Evolutionary conservation across 306 rosid species (phyloP).

Genomic region (Vicia villosa): DNA sequence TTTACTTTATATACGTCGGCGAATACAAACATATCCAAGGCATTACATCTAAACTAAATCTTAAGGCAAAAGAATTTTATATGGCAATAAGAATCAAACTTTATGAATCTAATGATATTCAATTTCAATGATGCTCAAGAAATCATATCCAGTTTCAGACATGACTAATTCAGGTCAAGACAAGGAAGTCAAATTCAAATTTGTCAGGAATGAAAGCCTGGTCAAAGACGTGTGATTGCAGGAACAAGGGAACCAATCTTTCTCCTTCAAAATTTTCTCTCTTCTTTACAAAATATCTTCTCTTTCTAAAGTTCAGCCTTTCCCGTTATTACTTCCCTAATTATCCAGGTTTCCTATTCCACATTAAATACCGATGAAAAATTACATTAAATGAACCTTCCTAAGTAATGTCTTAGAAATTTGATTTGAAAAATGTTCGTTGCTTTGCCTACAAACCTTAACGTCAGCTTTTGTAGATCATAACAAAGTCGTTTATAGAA

Average conservation of each 20-base stretch:
- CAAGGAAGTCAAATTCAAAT: conserved; percentile 19
- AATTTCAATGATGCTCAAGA: background rate
- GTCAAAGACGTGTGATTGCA: conserved; percentile 9
- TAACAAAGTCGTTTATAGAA: conserved; percentile 4
- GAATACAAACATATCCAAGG: conserved; percentile 3
- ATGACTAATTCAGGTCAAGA: conserved; percentile 16
- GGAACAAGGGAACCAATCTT: background rate
- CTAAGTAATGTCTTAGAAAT: background rate
- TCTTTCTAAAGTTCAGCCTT: background rate
- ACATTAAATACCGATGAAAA: conserved; percentile 15
- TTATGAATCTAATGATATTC: background rate
- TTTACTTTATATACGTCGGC: background rate
- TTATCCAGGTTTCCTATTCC: conserved; percentile 19
- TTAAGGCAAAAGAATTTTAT: conserved; percentile 1
- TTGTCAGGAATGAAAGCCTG: conserved; percentile 10
- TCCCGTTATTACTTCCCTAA: conserved; percentile 10
- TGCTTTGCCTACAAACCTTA: conserved; percentile 12
- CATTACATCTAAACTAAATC: conserved; percentile 9
- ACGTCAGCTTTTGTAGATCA: conserved; percentile 1
- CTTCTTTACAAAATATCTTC: background rate
- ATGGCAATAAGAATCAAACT: background rate
- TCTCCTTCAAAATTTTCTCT: conserved; percentile 4
- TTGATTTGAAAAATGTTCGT: background rate
- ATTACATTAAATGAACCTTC: background rate
- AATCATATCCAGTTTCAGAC: conserved; percentile 27